Percentiles rank a stretch among this genome's conserved stretches.
Conservation (phyloP, 179 eudicot species). For the Dionaea muscipula region DNA sequence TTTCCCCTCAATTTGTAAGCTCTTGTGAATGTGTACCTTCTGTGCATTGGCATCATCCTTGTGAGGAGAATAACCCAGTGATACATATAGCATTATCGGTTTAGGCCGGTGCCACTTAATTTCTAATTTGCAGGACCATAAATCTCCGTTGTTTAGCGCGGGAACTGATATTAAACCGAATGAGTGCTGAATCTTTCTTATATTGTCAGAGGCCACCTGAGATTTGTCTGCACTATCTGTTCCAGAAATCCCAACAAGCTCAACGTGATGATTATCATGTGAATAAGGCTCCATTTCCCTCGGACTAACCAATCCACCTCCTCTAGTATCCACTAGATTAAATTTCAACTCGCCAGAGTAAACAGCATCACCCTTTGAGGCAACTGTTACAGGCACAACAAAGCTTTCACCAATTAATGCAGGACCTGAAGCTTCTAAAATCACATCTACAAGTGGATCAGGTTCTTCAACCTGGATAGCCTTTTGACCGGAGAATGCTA, state of each 20-base stretch:
- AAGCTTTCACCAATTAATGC: constrained; percentile 89
- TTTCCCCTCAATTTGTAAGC: constrained; percentile 86
- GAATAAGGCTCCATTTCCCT: constrained; percentile 53
- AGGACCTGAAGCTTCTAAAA: constrained; percentile 55
- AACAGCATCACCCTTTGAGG: constrained; percentile 68
- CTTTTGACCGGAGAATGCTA: constrained; percentile 72
- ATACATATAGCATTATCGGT: constrained; percentile 82
- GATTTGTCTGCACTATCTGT: constrained; percentile 28
- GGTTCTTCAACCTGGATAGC: constrained; percentile 88
- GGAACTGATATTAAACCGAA: constrained; percentile 88
- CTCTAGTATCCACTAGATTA: constrained; percentile 83
- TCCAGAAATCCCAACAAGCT: constrained; percentile 60
- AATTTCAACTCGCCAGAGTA: constrained; percentile 79
- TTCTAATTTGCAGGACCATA: constrained; percentile 83
- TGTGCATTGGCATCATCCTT: constrained; percentile 38
- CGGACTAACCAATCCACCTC: constrained; percentile 95
- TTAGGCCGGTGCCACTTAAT: constrained; percentile 90
- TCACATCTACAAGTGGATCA: constrained; percentile 72
- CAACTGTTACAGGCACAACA: constrained; percentile 55
- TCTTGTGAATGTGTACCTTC: constrained; percentile 83
- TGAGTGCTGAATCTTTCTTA: constrained; percentile 77
- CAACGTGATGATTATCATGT: constrained; percentile 65
- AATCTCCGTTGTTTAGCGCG: constrained; percentile 44
- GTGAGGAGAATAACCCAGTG: constrained; percentile 69
- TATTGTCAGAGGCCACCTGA: constrained; percentile 26